Evolutionary conservation across 2,329 filamentous ascomycete genomes (phyloP).

Genomic region (Epichloe aotearoae): DNA sequence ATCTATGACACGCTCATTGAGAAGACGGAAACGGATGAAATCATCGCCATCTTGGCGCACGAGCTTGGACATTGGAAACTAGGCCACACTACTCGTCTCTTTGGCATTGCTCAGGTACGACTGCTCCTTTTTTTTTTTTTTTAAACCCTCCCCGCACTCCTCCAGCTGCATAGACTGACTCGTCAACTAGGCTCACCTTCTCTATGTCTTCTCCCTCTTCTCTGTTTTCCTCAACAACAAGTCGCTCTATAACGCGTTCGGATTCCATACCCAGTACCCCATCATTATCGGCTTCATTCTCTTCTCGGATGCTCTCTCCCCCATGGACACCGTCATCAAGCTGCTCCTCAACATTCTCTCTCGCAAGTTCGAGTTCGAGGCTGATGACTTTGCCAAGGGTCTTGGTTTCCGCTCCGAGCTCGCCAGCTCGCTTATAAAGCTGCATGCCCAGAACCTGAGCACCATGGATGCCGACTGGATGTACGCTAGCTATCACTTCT

Average conservation of each 20-base stretch:
- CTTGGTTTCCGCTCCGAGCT: conserved; percentile 78
- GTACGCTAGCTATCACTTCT: conserved; percentile 98
- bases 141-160: background rate
- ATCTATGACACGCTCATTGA: conserved; percentile 97
- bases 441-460: conserved; percentile 95
- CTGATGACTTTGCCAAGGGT: conserved; percentile 74
- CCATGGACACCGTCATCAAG: conserved; percentile 91
- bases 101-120: conserved; percentile 67
- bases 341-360: conserved; percentile 92
- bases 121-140: background rate
- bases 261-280: conserved; percentile 69
- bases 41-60: conserved; percentile 87
- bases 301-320: conserved; percentile 85
- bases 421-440: conserved; percentile 80
- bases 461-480: conserved; percentile 98
- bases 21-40: conserved; percentile 83
- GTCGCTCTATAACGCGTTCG: conserved; percentile 82
- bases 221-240: conserved; percentile 94
- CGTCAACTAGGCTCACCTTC: conserved; percentile 60
- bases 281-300: conserved; percentile 96
- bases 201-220: conserved; percentile 95
- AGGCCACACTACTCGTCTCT: conserved; percentile 84
- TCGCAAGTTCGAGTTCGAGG: conserved; percentile 90
- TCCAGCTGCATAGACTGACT: background rate
- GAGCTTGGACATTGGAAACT: conserved; percentile 96